Base-by-base conservation (phyloP, 331 rosid genomes). In the Telfairia occidentalis region DNA sequence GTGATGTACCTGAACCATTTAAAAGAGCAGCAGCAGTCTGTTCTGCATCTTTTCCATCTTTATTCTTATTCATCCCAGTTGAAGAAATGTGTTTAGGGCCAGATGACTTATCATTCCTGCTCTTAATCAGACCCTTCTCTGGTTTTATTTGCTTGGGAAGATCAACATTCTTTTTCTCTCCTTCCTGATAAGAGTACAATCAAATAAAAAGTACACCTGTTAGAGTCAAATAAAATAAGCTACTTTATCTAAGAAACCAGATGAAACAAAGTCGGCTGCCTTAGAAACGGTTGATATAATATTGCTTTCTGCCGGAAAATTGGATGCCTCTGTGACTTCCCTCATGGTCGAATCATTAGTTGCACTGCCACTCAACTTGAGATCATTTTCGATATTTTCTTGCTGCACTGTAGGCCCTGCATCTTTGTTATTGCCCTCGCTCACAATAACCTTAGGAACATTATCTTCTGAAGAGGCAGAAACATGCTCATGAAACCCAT, bases 11-110 rank as follows among this genome's bases (percentile, higher is more conserved):
- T 24, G 87, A 82, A 80, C 94, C 97, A 84, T 90, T 96, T 21
- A 92, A 71, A 79, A 77, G 84, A 80, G 86, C 18, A 79, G 86
- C 18, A 79, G 96, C 65, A 76, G 78, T 52, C 52, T 77, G 84
- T 73, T 80, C 83, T 29, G 74, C 87, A 79, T 70, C 86, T 73
- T 88, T 83, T 82, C 88, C 94, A 69, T 86, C 93, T 82, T 83
- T 86, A 84, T 48, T 78, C 83, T 80, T 87, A 81, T 78, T 86
- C 12, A 55, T 73, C 38, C 18, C 74, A 77, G 81, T 76, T 59
- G 85, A 78, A 65, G 81, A 77, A 85, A 66, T 57, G 29, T 50
- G 82, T 83, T 74, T 85, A 16, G 82, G 72, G 77, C 82, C 78
- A 23, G 80, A 74, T 26, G 83, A 23, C 81, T 90, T 90, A 61